Base-by-base conservation (phyloP, 139 green algal species). In the Mesostigma viride region DNA sequence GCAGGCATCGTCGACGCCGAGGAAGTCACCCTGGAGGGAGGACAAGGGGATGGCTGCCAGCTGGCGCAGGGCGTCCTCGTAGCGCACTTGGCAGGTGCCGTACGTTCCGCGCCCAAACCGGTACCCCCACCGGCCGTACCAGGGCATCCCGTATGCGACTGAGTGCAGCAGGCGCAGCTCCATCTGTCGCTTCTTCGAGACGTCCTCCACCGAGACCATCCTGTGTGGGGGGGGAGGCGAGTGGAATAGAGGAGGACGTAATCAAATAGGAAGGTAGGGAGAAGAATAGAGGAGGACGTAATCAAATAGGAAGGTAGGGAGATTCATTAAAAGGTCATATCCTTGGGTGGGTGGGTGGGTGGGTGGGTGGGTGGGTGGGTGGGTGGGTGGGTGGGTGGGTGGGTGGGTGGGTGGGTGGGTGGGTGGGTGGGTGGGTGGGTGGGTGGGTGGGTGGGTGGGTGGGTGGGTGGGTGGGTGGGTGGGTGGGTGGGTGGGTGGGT, bases 81-180 rank as follows among this genome's bases (percentile, higher is more conserved):
- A 95, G n/a, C 79, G 62, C 6, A 74, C 33, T 22, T 62, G 31
- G 3, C 68, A 67, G 63, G 92, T 87, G 72, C 89, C 91, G 77
- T 87, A 97, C 1, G 76, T 75, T 1, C 83, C 87, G 20, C 90
- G 82, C 2, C 92, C 92, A 71, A 95, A 96, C 32, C 65, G 58
- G 72, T 97, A 99, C 11, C 87, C 91, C 81, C 86, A 95, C 58
- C 83, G 82, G 53, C 87, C 90, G 72, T 99, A 99, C 88, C 90
- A 96, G 4, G 92, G 94, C 20, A 31, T 44, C 24, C 79, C 73
- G 63, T 87, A 76, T 0, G 87, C 86, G 14, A 82, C 76, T 14
- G 78, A 63, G 75, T 95, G 82, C 76, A 96, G 74, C 58, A 97
- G 75, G 22, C 93, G 81, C 75, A 96, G 75, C 77, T 95, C 88